Evolutionary conservation across 73 alveolate species (phyloP).

Genomic region (Paraurostyla sp.): DNA sequence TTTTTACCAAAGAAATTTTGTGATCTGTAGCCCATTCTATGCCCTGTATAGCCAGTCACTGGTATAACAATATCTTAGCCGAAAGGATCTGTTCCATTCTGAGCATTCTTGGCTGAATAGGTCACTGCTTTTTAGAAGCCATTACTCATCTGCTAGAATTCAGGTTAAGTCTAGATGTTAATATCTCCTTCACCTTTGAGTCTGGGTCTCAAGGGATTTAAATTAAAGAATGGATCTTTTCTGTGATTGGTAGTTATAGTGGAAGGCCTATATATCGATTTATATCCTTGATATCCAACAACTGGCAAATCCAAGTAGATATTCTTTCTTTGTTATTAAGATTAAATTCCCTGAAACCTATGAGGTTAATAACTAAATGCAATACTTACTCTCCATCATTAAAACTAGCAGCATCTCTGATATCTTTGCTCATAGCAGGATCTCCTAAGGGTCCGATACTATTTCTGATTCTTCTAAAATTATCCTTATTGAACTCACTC

Average conservation of each 20-base stretch:
- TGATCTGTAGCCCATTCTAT: constrained; percentile 68
- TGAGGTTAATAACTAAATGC: neutral
- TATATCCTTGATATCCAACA: constrained; percentile 65
- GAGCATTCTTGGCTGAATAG: neutral
- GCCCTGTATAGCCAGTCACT: constrained; percentile 77
- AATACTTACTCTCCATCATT: constrained; percentile 49
- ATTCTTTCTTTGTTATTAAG: neutral
- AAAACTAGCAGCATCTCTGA: constrained; percentile 21
- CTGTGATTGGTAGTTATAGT: constrained; percentile 46
- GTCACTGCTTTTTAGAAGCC: constrained; percentile 55
- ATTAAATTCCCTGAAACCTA: neutral
- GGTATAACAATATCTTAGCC: constrained; percentile 58
- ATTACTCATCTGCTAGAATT: constrained; percentile 8
- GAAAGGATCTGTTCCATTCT: constrained; percentile 15
- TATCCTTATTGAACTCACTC: neutral
- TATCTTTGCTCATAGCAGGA: constrained; percentile 33
- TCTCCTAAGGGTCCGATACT: neutral
- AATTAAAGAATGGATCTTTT: constrained; percentile 56
- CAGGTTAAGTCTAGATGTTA: neutral
- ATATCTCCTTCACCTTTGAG: constrained; percentile 48
- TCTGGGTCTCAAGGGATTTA: constrained; percentile 62
- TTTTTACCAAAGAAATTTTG: constrained; percentile 75
- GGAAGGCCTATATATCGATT: constrained; percentile 57
- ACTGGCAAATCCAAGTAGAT: constrained; percentile 49
- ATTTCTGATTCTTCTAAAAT: constrained; percentile 8